Conservation (phyloP, 2,329 filamentous ascomycete species). For the Hypoxylon sp. region DNA sequence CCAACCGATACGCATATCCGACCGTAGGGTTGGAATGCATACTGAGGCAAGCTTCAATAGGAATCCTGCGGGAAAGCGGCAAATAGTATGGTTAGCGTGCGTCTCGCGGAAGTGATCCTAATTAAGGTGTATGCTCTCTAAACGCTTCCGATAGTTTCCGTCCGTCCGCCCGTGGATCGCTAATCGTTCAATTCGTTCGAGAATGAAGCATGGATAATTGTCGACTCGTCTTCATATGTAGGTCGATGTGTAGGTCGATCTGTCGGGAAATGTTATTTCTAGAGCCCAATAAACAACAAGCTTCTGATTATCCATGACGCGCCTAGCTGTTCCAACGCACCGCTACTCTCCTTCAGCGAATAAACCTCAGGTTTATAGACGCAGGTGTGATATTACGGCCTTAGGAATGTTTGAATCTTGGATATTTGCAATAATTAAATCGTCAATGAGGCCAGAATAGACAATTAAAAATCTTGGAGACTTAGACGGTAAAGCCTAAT, state of each 20-base stretch:
- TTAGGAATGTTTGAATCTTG: slow-evolving; percentile 16
- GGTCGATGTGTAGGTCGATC: slow-evolving; percentile 29
- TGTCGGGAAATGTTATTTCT: slow-evolving; percentile 35
- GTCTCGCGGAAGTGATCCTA: slow-evolving; percentile 40
- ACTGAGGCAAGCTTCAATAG: slow-evolving; percentile 29
- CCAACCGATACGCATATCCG: slow-evolving; percentile 30
- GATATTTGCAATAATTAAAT: slow-evolving; percentile 21
- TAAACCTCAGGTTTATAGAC: slow-evolving; percentile 9
- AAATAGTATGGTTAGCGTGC: slow-evolving; percentile 30
- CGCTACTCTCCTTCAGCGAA: slow-evolving; percentile 16
- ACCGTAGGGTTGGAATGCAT: slow-evolving; percentile 39
- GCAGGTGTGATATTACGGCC: slow-evolving; percentile 33
- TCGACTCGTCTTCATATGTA: slow-evolving; percentile 29
- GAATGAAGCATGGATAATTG: slow-evolving; percentile 18
- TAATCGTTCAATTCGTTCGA: slow-evolving; percentile 31
- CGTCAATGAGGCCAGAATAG: not conserved
- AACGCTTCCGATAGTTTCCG: slow-evolving; percentile 37
- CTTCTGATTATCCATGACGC: slow-evolving; percentile 28
- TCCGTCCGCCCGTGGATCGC: slow-evolving; percentile 12
- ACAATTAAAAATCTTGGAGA: slow-evolving; percentile 8
- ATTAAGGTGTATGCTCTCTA: slow-evolving; percentile 32
- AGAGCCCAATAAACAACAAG: slow-evolving; percentile 24
- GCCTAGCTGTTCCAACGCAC: slow-evolving; percentile 20
- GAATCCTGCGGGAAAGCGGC: slow-evolving; percentile 40
- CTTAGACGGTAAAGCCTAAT: not conserved